Conservation (phyloP, 2,329 filamentous ascomycete species). For the Fusarium dimerum region DNA sequence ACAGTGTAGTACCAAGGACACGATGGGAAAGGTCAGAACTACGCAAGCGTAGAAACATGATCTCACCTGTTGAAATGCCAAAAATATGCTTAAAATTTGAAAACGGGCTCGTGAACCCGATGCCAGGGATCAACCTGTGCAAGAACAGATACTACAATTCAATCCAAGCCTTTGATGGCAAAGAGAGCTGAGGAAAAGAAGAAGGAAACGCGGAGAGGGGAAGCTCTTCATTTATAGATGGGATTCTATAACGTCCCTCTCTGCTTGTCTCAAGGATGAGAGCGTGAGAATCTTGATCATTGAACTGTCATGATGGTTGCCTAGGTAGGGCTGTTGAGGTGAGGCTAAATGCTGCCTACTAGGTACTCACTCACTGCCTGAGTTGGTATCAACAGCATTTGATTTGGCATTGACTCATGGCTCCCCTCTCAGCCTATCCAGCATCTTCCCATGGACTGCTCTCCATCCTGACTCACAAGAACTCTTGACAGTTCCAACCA, state of each 20-base stretch:
- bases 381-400: not conserved
- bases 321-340: conserved; percentile 9
- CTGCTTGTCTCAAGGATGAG: not conserved
- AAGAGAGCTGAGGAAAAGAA: conserved; percentile 21
- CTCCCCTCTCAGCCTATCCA: conserved; percentile 35
- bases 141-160: conserved; percentile 34
- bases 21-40: conserved; percentile 6
- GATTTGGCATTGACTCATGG: not conserved
- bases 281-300: too few species aligned
- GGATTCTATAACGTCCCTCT: not conserved
- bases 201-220: conserved; percentile 1
- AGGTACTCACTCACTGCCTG: too few species aligned
- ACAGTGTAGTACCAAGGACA: conserved; percentile 32
- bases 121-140: conserved; percentile 26
- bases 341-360: conserved; percentile 6
- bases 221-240: conserved; percentile 8
- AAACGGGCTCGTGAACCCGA: conserved; percentile 3
- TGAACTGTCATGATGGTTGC: not conserved
- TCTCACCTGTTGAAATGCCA: conserved; percentile 6
- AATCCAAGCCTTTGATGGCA: conserved; percentile 24
- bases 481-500: conserved; percentile 50
- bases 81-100: conserved; percentile 17
- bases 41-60: conserved; percentile 18
- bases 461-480: conserved; percentile 54
- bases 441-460: conserved; percentile 52